A percentile compares a stretch with the other conserved stretches of the same genome.
These are phyloP conservation scores for Fallopia convolvulus DNA, from an alignment of 148 eudicot species.

Conservation along the genomic window DNA sequence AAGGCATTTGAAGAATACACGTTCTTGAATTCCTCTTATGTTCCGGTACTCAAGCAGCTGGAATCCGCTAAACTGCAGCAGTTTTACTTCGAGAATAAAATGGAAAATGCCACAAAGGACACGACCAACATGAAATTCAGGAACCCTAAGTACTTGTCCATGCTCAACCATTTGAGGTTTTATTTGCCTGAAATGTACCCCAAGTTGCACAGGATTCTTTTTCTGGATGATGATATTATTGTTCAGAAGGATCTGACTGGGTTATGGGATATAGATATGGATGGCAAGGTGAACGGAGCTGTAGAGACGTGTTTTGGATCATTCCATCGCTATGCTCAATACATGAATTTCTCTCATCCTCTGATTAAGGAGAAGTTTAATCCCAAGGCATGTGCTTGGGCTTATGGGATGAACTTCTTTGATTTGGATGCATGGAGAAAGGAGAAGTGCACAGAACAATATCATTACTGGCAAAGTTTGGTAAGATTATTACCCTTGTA, in stretches of 20 bases:
- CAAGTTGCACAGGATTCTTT: conserved; percentile 26
- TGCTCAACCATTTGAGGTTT: conserved; percentile 29
- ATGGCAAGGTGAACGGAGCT: conserved; percentile 31
- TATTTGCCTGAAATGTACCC: conserved; percentile 36
- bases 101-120: conserved; percentile 33
- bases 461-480: conserved; percentile 31
- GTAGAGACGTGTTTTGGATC: conserved; percentile 30
- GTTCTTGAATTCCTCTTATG: conserved; percentile 30
- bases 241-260: conserved; percentile 34
- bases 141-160: conserved; percentile 32
- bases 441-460: conserved; percentile 31
- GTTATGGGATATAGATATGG: conserved; percentile 33
- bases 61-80: conserved; percentile 29
- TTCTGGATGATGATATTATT: conserved; percentile 28
- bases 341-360: conserved; percentile 33
- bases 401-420: conserved; percentile 33
- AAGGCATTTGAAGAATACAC: conserved; percentile 28
- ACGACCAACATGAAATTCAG: conserved; percentile 32
- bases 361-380: conserved; percentile 27
- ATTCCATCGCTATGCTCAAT: conserved; percentile 28
- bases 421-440: conserved; percentile 34
- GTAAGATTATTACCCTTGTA: conserved; percentile 10
- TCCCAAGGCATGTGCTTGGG: conserved; percentile 32
- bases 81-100: conserved; percentile 28
- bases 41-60: conserved; percentile 29